A percentile compares a stretch with the other conserved stretches of the same genome.
phyloP scores from a whole-genome alignment of 179 eudicot genomes.

The Heliamphora pulchella region DNA sequence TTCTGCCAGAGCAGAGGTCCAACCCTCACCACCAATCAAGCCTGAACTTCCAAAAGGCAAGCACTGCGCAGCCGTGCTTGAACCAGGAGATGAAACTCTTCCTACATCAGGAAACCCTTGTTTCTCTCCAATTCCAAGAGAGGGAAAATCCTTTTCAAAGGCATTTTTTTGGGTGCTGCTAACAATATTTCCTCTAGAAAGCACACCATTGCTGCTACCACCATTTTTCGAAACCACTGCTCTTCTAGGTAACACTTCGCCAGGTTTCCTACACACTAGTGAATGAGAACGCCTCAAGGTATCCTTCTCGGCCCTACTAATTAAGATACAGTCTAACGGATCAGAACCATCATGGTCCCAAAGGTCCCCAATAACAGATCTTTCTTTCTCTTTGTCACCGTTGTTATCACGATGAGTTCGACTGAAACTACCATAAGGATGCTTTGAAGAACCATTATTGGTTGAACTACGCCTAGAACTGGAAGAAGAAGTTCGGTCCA shows the following conservation, averaged over 20 bases:
- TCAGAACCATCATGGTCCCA: conserved; percentile 27
- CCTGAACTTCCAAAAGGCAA: conserved; percentile 45
- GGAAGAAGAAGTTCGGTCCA: conserved; percentile 12
- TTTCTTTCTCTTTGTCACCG: conserved; percentile 39
- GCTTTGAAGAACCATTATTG: conserved; percentile 53
- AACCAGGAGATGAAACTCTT: conserved; percentile 65
- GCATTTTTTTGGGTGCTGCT: conserved; percentile 40
- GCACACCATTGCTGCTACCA: conserved; percentile 26
- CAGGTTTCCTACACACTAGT: conserved; percentile 44
- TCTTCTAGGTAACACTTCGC: conserved; percentile 39
- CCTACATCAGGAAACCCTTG: conserved; percentile 44
- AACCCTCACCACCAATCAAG: conserved; percentile 56
- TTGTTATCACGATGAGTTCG: conserved; percentile 56
- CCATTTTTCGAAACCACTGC: conserved; percentile 18
- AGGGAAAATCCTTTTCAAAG: conserved; percentile 76
- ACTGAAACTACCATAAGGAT: conserved; percentile 62
- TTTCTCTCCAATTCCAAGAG: conserved; percentile 65
- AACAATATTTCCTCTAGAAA: conserved; percentile 21
- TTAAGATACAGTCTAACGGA: conserved; percentile 39
- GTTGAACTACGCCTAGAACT: conserved; percentile 44
- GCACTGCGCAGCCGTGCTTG: conserved; percentile 51
- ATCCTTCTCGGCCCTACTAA: conserved; percentile 47
- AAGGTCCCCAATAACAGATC: conserved; percentile 29
- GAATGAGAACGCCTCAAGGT: conserved; percentile 52
- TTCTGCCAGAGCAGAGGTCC: conserved; percentile 89